Evolutionary conservation across 495 filamentous ascomycete genomes (phyloP), one percentile per base, ranked within the genome.

Genomic region (Delitschia confertaspora): DNA sequence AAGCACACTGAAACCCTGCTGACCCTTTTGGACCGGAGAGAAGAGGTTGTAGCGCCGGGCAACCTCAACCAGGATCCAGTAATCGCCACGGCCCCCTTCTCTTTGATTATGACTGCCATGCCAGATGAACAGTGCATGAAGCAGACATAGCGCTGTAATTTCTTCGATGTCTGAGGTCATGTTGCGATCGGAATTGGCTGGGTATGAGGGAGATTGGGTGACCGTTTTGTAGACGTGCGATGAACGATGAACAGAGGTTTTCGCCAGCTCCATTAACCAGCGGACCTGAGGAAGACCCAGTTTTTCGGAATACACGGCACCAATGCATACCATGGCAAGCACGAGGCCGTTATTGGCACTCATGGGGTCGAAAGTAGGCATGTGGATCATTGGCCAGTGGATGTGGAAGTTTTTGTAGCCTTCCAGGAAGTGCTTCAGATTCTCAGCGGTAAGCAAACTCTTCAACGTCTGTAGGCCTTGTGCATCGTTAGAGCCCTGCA

Each of bases 341-440:
- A 80, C 55, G 14, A 83, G 65, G 18, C 75, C 75, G 33, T 75
- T 69, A 55, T 75, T 75, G 27, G 72, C 69, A n/a, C 70, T 66
- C 38, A 70, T 60, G 23, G 76, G 68, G 42, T 74, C 68, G 57
- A 83, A 83, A 2, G 78, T 79, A 31, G 80, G 76, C 49, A 79
- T 65, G 48, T 84, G 80, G 10, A 84, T 65, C 48, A 81, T 69
- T n/a, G 80, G 71, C 59, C 82, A 79, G 59, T 83, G 80, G 42
- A 67, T 67, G 45, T 82, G 74, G 55, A 75, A 82, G 56, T 79
- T 73, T 42, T 65, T 71, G 59, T 76, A 82, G 11, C 69, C 60
- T 22, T 73, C 67, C 38, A 79, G 66, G 55, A 82, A 79, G 44
- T 79, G 67, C 54, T 69, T 76, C 50, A 83, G 62, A 57, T 78